phyloP scores from a whole-genome alignment of 768 basidiomycete species.

The Boletus eberwhitei region DNA sequence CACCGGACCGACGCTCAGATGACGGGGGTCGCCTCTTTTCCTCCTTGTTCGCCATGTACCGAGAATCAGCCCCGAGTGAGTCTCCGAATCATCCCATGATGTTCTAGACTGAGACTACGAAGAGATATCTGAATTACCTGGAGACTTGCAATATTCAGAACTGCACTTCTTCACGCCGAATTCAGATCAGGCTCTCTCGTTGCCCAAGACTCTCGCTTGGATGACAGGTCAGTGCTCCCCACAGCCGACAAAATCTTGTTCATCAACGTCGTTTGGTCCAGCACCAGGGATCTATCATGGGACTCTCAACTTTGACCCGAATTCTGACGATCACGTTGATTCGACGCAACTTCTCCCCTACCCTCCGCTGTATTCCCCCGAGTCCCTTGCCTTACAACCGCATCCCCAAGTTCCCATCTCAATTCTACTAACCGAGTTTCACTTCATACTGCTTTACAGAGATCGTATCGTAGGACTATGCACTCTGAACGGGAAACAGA shows the following conservation, averaged over 20 bases:
- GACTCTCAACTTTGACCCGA: constrained; percentile 62
- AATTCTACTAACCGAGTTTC: constrained; percentile 85
- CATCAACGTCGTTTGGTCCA: constrained; percentile 26
- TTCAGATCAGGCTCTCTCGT: constrained; percentile 62
- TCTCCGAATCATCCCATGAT: constrained; percentile 13
- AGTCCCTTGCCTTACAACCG: constrained; percentile 18
- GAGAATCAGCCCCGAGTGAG: constrained; percentile 79
- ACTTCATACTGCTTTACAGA: constrained; percentile 81
- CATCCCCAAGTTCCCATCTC: constrained; percentile 58
- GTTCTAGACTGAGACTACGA: constrained; percentile 23
- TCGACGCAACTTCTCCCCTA: constrained; percentile 78
- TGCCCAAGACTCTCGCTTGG: constrained; percentile 84
- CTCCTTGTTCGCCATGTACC: constrained; percentile 66
- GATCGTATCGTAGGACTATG: constrained; percentile 78
- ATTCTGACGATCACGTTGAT: constrained; percentile 74
- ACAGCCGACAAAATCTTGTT: not conserved
- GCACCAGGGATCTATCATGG: constrained; percentile 91
- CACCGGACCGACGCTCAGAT: constrained; percentile 62
- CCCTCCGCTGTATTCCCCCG: constrained; percentile 40
- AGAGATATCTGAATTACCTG: constrained; percentile 92
- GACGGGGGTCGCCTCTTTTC: constrained; percentile 77
- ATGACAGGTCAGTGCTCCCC: constrained; percentile 63
- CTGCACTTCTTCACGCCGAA: constrained; percentile 76
- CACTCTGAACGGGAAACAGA: constrained; percentile 71
- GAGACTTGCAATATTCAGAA: constrained; percentile 70